A percentile compares a stretch with the other conserved stretches of the same genome.
Conservation (phyloP, 345 rosid genomes). For the Ceriops zippeliana region DNA sequence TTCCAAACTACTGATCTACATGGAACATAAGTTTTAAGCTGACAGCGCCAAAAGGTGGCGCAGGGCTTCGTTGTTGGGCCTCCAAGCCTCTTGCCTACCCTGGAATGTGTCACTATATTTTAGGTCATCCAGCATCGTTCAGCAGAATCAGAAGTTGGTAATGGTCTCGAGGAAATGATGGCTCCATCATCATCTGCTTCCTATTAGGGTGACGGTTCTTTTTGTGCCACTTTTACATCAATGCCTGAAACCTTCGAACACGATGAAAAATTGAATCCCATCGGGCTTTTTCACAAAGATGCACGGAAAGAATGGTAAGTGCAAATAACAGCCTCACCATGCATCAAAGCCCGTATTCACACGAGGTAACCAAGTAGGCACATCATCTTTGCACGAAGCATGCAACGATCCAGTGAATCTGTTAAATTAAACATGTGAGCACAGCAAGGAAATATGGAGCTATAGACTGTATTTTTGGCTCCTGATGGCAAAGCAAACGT, state of each 20-base stretch:
- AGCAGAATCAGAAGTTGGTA: too few species aligned
- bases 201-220: too few species aligned
- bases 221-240: too few species aligned
- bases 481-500: background rate
- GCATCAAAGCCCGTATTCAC: background rate
- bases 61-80: too few species aligned
- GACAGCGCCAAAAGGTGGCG: too few species aligned
- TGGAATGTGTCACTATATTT: too few species aligned
- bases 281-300: background rate
- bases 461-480: background rate
- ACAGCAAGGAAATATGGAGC: background rate
- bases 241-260: background rate
- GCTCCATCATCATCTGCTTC: too few species aligned
- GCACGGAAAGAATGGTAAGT: background rate
- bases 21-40: too few species aligned
- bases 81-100: too few species aligned
- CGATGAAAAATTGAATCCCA: background rate
- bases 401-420: slow-evolving; percentile 38
- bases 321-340: background rate
- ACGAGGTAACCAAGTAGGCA: background rate
- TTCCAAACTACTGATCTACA: too few species aligned
- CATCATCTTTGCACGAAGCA: slow-evolving; percentile 21
- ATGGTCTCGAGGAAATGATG: too few species aligned
- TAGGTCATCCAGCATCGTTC: too few species aligned
- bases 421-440: slow-evolving; percentile 5